These are phyloP conservation scores for Conticribra guillardii DNA, from an alignment of 108 stramenopile species.

Conservation along the genomic window DNA sequence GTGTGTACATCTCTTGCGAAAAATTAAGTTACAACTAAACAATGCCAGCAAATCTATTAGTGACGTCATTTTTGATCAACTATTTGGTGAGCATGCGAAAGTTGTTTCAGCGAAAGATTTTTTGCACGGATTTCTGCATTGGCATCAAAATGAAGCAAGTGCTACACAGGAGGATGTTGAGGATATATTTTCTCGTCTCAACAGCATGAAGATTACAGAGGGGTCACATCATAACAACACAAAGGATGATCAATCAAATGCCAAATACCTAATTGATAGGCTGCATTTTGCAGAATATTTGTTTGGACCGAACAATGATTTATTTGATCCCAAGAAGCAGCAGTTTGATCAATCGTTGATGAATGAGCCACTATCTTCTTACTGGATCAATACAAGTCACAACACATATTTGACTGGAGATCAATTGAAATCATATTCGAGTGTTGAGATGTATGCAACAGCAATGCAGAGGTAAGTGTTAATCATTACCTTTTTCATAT, in stretches of 20 bases:
- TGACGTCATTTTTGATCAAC: slow-evolving; percentile 52
- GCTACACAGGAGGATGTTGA: slow-evolving; percentile 59
- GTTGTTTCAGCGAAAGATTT: slow-evolving; percentile 58
- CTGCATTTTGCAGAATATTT: slow-evolving; percentile 68
- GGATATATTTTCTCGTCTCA: slow-evolving; percentile 47
- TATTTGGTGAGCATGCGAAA: slow-evolving; percentile 53
- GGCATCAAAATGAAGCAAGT: slow-evolving; percentile 56
- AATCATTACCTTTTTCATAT: not conserved
- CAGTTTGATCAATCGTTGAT: slow-evolving; percentile 45
- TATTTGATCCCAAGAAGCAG: slow-evolving; percentile 66
- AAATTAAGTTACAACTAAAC: slow-evolving; percentile 36
- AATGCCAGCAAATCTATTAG: slow-evolving; percentile 14
- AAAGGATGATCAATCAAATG: not conserved
- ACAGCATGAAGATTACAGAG: slow-evolving; percentile 47
- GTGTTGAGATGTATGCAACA: slow-evolving; percentile 77
- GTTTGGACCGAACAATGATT: slow-evolving; percentile 55
- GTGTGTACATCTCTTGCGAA: slow-evolving; percentile 52
- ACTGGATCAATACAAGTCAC: slow-evolving; percentile 95
- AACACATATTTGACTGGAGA: slow-evolving; percentile 97
- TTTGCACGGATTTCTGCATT: slow-evolving; percentile 53
- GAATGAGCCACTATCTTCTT: slow-evolving; percentile 81
- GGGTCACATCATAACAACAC: not conserved
- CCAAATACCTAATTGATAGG: slow-evolving; percentile 56
- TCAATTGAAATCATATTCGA: slow-evolving; percentile 79
- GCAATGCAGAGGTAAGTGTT: slow-evolving; percentile 57